Evolutionary conservation across 106 monocot genomes (phyloP), one percentile per base, ranked within the genome.

Genomic region (Amphibolis antarctica): DNA sequence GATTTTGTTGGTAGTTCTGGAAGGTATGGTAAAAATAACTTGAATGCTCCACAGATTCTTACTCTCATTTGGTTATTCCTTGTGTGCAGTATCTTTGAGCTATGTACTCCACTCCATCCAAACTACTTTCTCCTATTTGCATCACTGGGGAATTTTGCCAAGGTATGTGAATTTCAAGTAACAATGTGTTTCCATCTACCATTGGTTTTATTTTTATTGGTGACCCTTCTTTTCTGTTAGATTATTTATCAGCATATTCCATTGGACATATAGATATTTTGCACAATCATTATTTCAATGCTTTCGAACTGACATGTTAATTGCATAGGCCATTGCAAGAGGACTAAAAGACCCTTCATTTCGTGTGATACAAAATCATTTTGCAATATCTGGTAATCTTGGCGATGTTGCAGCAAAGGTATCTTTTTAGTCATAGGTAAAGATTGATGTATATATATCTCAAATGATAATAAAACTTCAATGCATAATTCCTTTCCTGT

Each of bases 331-430:
- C 53, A 48, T 74, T 27, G 94, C 74, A 62, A 84, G 81, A 78
- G 94, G 94, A 18, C 74, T 89, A 24, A 94, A 86, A 61, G 83
- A 94, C 24, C 89, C 94, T 28, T 89, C 94, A 55, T 94, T 89
- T 65, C 86, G 94, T 58, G 89, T 94, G 23, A 94, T 94, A 66
- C 94, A 94, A 75, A 89, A 84, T 65, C 94, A 94, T 80, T 94
- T 94, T 71, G 83, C 94, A 5, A 67, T 81, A 25, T 76, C 83
- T 31, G 81, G 56, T 28, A 94, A 94, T 83, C 86, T 94, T 74
- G 94, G 94, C 55, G 94, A 94, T 53, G 74, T 94, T 74, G 85
- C 89, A 44, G 89, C 94, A 71, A 94, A 89, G 89, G 94, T 94
- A 83, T 11, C 6, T 48, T 52, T 28, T 29, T 49, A 15, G 5